Conservation (phyloP, 352 stramenopile species). For the Globisporangium abappressorium region DNA sequence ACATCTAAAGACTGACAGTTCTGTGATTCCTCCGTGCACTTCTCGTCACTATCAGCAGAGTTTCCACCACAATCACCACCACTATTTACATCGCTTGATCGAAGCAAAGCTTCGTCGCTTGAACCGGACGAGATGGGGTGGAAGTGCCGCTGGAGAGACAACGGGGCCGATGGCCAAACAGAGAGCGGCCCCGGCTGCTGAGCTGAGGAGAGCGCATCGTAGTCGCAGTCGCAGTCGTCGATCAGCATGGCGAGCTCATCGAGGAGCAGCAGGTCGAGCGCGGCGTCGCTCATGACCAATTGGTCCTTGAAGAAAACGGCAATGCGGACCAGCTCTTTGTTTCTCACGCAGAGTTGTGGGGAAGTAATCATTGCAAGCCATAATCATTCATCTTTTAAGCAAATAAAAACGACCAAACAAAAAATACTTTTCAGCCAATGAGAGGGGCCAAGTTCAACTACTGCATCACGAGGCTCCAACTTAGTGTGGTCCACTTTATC, state of each 20-base stretch:
- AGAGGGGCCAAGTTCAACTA: no score
- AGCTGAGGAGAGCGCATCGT: background rate
- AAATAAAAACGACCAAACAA: no score
- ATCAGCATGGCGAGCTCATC: background rate
- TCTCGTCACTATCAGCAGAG: background rate
- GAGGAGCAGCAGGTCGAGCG: background rate
- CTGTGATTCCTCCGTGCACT: background rate
- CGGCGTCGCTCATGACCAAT: no score
- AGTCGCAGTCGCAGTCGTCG: background rate
- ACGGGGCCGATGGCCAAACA: background rate
- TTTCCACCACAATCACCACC: no score
- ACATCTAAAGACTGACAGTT: background rate
- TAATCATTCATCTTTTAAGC: no score
- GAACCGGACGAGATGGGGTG: no score
- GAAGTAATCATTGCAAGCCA: no score
- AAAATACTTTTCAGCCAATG: no score
- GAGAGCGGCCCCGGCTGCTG: background rate
- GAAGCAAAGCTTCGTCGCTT: background rate
- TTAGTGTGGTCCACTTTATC: background rate
- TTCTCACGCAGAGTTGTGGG: no score
- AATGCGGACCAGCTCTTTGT: no score
- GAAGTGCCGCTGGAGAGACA: background rate
- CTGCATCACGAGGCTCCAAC: background rate
- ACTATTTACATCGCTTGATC: background rate
- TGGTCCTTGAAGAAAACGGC: no score